phyloP scores from a whole-genome alignment of 2,329 filamentous ascomycete genomes.

The Scedosporium boydii region DNA sequence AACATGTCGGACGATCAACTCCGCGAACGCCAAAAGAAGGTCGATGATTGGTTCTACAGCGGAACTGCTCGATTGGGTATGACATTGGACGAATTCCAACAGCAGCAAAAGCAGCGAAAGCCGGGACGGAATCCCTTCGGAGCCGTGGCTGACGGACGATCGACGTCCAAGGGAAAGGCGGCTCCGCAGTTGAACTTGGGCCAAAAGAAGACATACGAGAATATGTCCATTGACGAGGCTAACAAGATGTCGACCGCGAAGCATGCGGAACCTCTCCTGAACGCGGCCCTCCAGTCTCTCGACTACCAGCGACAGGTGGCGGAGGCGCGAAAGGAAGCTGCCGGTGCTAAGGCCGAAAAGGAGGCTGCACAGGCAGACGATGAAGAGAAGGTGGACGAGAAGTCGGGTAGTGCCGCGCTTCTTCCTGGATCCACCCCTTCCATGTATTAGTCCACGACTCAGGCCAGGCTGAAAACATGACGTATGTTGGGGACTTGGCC shows the following conservation, averaged over 20 bases:
- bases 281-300: constrained; percentile 22
- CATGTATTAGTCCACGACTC: background rate
- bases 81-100: background rate
- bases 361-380: background rate
- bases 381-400: background rate
- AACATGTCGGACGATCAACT: background rate
- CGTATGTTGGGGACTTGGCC: background rate
- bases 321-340: background rate
- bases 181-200: background rate
- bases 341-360: background rate
- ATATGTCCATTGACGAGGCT: constrained; percentile 26
- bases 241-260: constrained; percentile 26
- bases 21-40: background rate
- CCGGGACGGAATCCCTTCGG: constrained; percentile 18
- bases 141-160: constrained; percentile 26
- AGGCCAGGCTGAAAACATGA: background rate
- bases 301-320: background rate
- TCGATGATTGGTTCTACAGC: constrained; percentile 5
- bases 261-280: constrained; percentile 31
- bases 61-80: background rate
- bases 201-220: constrained; percentile 13
- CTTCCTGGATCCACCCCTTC: background rate
- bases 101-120: background rate
- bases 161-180: constrained; percentile 13
- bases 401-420: constrained; percentile 4